Percentiles rank a stretch among this genome's conserved stretches.
These are phyloP conservation scores for Coprinopsis marcescibilis DNA, from an alignment of 768 basidiomycete species.

Conservation along the genomic window DNA sequence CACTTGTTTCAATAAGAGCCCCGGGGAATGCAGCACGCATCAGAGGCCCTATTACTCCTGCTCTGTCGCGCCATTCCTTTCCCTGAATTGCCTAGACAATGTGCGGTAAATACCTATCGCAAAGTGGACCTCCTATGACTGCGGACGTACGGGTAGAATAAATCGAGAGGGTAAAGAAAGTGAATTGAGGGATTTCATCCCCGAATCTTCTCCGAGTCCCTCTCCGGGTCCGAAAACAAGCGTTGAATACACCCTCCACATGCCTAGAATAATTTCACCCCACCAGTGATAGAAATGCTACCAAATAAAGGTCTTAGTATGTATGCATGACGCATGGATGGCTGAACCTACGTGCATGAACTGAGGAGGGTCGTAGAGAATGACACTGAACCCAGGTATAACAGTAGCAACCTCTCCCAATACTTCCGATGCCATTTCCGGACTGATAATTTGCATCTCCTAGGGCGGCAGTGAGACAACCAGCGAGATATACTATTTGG, in stretches of 20 bases:
- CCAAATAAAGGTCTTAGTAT: not conserved
- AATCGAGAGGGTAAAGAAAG: conserved; percentile 27
- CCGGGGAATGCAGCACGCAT: conserved; percentile 61
- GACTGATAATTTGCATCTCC: too few species aligned
- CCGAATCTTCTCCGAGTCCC: too few species aligned
- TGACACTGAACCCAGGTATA: too few species aligned
- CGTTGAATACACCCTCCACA: conserved; percentile 32
- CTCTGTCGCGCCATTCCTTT: conserved; percentile 51
- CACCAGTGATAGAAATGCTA: conserved; percentile 45
- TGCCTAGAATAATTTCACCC: conserved; percentile 39
- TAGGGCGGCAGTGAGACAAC: too few species aligned
- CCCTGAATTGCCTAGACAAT: conserved; percentile 17
- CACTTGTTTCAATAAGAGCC: conserved; percentile 47
- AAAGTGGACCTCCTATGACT: conserved; percentile 6
- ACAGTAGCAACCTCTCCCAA: too few species aligned
- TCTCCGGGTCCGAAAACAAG: conserved; percentile 16
- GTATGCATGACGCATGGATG: not conserved
- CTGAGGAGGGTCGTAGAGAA: too few species aligned
- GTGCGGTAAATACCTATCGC: not conserved
- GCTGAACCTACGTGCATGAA: too few species aligned
- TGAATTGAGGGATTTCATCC: conserved; percentile 9
- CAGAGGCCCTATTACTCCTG: conserved; percentile 58
- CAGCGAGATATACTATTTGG: too few species aligned
- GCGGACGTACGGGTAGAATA: conserved; percentile 17
- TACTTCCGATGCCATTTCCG: too few species aligned